Evolutionary conservation across 78 protist species (phyloP).

Genomic region (Dictyostelium firmibasis): DNA sequence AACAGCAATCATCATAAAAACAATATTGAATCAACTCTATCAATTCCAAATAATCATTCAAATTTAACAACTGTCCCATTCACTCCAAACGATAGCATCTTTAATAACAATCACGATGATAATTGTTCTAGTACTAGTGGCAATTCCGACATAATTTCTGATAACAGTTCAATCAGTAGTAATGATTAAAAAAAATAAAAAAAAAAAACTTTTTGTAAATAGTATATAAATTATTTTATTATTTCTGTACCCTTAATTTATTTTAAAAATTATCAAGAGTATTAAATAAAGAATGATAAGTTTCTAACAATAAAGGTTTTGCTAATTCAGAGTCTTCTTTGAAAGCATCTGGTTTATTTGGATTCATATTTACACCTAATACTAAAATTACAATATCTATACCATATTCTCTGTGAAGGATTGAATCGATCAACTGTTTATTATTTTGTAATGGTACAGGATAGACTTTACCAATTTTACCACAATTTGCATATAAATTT

Average conservation of each 20-base stretch:
- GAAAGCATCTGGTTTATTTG: conserved; percentile 31
- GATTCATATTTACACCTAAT: conserved; percentile 60
- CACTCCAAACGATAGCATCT: not conserved
- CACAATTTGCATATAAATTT: conserved; percentile 37
- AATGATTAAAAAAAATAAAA: not conserved
- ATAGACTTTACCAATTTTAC: conserved; percentile 20
- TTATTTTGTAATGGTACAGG: conserved; percentile 1
- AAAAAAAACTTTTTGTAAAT: not conserved
- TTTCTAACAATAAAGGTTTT: conserved; percentile 19
- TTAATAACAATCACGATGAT: not conserved
- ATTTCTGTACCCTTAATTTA: not conserved
- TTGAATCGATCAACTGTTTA: not conserved
- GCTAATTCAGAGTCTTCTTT: not conserved
- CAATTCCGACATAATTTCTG: not conserved
- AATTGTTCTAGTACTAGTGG: not conserved
- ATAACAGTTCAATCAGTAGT: not conserved
- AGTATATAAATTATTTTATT: not conserved
- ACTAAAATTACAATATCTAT: conserved; percentile 20
- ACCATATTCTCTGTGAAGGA: conserved; percentile 12
- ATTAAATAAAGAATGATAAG: conserved; percentile 39
- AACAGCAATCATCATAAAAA: not conserved
- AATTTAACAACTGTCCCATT: not conserved
- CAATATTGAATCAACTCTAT: not conserved
- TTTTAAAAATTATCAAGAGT: conserved; percentile 43
- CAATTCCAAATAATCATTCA: not conserved